phyloP scores from a whole-genome alignment of 164 flowering plant species.

The Chloranthus sessilifolius region DNA sequence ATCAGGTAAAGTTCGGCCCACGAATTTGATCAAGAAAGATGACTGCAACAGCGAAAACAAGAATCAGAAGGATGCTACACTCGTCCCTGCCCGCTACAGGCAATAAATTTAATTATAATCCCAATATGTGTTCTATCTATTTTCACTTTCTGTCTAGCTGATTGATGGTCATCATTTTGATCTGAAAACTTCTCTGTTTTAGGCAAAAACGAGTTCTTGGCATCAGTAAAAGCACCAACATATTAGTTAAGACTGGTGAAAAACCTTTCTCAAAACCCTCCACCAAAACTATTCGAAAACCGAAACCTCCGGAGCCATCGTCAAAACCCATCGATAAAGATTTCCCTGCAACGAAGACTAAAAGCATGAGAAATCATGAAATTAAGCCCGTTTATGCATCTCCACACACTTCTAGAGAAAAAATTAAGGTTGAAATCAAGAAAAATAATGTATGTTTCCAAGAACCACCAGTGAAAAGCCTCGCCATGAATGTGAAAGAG shows the following conservation, averaged over 20 bases:
- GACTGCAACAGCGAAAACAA: background rate
- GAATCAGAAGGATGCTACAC: background rate
- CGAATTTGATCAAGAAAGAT: background rate
- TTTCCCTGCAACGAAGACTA: background rate
- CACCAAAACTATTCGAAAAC: background rate
- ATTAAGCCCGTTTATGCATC: background rate
- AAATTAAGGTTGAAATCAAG: slow-evolving; percentile 3
- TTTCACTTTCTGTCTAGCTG: slow-evolving; percentile 1
- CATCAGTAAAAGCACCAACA: slow-evolving; percentile 20
- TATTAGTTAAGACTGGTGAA: slow-evolving; percentile 11
- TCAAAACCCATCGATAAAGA: background rate
- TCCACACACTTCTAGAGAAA: background rate
- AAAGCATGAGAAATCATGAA: background rate
- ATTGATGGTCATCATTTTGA: background rate
- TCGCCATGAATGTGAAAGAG: background rate
- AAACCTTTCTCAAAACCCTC: slow-evolving; percentile 19
- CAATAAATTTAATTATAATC: background rate
- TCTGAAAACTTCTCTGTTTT: background rate
- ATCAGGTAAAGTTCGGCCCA: background rate
- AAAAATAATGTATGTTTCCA: slow-evolving; percentile 25
- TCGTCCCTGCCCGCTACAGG: too few relatives aligned
- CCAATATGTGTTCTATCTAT: background rate
- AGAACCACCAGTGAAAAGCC: slow-evolving; percentile 9
- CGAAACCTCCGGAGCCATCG: slow-evolving; percentile 4
- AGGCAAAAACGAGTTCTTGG: slow-evolving; percentile 31